Evolutionary conservation across 441 rosid genomes (phyloP), one percentile per base, ranked within the genome.

Genomic region (Macaranga tanarius): DNA sequence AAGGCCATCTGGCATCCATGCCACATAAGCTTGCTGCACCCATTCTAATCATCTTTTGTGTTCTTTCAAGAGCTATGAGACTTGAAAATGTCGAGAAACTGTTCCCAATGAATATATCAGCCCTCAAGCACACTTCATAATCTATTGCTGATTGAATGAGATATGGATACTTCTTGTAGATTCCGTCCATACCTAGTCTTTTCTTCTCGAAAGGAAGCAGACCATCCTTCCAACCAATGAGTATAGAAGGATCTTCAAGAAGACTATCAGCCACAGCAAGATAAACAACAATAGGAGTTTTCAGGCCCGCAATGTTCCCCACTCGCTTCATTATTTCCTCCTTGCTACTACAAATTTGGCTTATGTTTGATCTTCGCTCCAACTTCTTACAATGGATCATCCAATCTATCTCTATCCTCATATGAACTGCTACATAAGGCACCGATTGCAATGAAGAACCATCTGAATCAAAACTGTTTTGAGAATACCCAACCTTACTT

Each of bases 331-430:
- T 76, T 65, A 95, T 91, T 86, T 95, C 92, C 71, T 81, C 81
- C 80, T 89, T 95, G 85, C 98, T 90, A 64, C 99, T 91, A 76
- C 99, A 95, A 58, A 95, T 95, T 76, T 87, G 85, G 74, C 72
- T 83, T 10, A 90, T 77, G 64, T 88, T 86, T 69, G 65, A 73
- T 67, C 94, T 83, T 48, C 87, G 89, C 78, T 95, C 96, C 66
- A 95, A 76, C 58, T 95, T 95, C 87, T 88, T 95, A 73, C 99
- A 95, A 65, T 95, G 99, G 67, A 95, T 93, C 97, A 91, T 88
- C 99, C 99, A 95, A 67, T 95, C 99, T 68, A 88, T 90, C 85
- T 95, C 99, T 65, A 95, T 85, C 77, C 99, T 89, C 99, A 95
- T 90, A 77, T 95, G 98, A 76, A 95, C 97, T 0, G 99, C 98